Evolutionary conservation across 257 asterid species (phyloP).

Genomic region (Solanum pimpinellifolium): DNA sequence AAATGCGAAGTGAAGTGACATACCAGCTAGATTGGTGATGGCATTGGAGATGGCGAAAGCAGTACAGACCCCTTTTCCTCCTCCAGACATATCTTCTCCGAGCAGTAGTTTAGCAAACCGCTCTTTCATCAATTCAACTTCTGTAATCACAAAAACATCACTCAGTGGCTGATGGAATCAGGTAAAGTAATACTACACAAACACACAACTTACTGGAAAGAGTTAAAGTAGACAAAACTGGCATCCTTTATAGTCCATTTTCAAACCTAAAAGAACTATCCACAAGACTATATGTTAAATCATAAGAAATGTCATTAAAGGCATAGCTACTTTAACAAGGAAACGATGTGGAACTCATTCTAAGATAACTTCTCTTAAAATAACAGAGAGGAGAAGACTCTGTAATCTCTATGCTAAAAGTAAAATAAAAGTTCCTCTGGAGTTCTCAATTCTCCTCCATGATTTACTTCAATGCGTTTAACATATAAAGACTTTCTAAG

Average conservation of each 20-base stretch:
- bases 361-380: not conserved
- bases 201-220: not conserved
- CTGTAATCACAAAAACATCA: slow-evolving; percentile 17
- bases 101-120: slow-evolving; percentile 72
- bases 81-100: slow-evolving; percentile 98
- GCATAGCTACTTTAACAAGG: not conserved
- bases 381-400: not conserved
- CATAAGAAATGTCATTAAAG: not conserved
- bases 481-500: not conserved
- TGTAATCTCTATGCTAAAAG: not conserved
- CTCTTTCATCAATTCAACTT: slow-evolving; percentile 69
- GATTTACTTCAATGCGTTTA: not conserved
- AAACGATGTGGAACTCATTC: not conserved
- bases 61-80: slow-evolving; percentile 81
- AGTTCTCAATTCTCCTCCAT: not conserved
- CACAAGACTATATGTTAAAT: too few relatives aligned
- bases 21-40: slow-evolving; percentile 84
- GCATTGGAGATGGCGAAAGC: slow-evolving; percentile 95
- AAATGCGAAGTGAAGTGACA: not conserved
- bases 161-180: not conserved
- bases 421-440: not conserved
- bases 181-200: not conserved
- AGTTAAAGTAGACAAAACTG: not conserved
- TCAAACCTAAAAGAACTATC: not conserved
- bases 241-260: not conserved